Base-by-base conservation (phyloP, 2,329 filamentous ascomycete species). In the Rhinocladiella similis region DNA sequence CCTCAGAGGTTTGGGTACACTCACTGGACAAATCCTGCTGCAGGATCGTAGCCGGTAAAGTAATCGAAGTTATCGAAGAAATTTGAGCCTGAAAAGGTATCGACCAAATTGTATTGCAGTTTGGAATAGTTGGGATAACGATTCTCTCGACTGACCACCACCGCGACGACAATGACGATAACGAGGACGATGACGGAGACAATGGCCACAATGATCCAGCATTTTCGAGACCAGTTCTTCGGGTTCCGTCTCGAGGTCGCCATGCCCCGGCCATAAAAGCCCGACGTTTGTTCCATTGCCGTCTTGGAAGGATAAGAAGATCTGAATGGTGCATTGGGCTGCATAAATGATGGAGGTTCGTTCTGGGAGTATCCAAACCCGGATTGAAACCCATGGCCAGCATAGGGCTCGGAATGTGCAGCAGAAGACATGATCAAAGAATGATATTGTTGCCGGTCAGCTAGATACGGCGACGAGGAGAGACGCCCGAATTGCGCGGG, bases 181-280 rank as follows among this genome's bases (percentile, higher is more conserved):
- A 82, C 64, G 13, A 86, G 66, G 7, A 79, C 62, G 33, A 77
- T 59, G 20, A 70, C 69, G 1, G 77, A 53, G 1, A 74, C 61
- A 1, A 72, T 66, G 3, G 62, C 75, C 5, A 80, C 65, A 33
- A 75, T 70, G 19, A 75, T 66, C 78, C 80, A 85, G 10, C 72
- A 74, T 56, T 75, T 78, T 66, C 79, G 78, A 39, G 77, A 71
- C 84, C 83, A 87, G 46, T 74, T 74, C 48, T 73, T 73, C 0
- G 79, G 77, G 59, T 84, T 74, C 68, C 77, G 83, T 73, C 66
- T 69, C 57, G 63, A 65, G 18, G 47, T 49, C 25, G 19, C n/a
- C 19, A 16, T 27, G 13, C n/a, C 25, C n/a, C n/a, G 18, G 19
- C 9, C 25, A 27, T 46, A 46, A 20, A 27, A 27, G 9, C 38